Percentiles rank a stretch among this genome's conserved stretches.
Conservation (phyloP, 179 eudicot species). For the Silene coronaria region DNA sequence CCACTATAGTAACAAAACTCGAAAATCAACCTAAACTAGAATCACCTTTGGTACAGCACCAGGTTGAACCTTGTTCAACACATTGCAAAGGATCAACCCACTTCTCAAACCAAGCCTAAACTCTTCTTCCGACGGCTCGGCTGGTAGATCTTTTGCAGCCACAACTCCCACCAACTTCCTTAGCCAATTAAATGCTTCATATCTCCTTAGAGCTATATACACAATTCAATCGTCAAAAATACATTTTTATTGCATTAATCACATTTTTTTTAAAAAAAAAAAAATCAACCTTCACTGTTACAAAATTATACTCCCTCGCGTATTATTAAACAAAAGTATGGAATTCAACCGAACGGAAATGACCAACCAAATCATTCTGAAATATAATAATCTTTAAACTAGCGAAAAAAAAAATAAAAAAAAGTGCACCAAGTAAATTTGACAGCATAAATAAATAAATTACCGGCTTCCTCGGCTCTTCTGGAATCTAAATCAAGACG, state of each 20-base stretch:
- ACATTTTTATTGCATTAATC: neutral
- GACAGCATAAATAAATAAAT: neutral
- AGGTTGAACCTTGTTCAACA: constrained; percentile 74
- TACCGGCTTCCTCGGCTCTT: constrained; percentile 86
- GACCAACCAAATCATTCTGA: too few species aligned
- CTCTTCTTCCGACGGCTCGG: constrained; percentile 93
- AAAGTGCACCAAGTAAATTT: neutral
- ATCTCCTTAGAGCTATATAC: constrained; percentile 60
- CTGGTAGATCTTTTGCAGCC: constrained; percentile 76
- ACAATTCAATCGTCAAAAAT: constrained; percentile 14
- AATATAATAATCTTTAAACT: too few species aligned
- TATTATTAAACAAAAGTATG: too few species aligned
- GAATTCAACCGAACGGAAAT: too few species aligned
- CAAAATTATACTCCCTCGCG: too few species aligned
- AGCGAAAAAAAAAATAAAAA: neutral
- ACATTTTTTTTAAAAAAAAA: too few species aligned
- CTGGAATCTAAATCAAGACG: constrained; percentile 81
- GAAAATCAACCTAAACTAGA: constrained; percentile 1
- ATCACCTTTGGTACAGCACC: constrained; percentile 85
- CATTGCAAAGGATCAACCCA: constrained; percentile 86
- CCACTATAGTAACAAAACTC: neutral
- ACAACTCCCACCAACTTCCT: constrained; percentile 86
- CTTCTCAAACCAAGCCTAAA: constrained; percentile 82
- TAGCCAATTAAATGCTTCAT: constrained; percentile 89
- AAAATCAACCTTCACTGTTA: too few species aligned